A percentile compares a stretch with the other conserved stretches of the same genome.
These are phyloP conservation scores for Solanum phureja DNA, from an alignment of 257 asterid species.

Conservation along the genomic window DNA sequence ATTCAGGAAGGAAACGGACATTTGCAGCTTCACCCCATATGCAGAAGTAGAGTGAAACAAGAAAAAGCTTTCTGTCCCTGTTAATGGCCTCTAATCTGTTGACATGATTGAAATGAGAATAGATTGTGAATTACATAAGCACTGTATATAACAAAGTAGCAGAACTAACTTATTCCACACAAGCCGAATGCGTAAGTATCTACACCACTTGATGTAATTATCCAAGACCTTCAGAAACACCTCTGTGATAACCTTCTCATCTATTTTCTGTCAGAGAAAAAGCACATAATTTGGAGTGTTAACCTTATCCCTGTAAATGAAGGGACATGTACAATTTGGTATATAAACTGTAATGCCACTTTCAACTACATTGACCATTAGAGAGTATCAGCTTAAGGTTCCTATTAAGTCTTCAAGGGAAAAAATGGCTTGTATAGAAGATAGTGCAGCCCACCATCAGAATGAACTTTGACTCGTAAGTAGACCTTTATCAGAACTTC, in stretches of 20 bases:
- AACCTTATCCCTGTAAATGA: background rate
- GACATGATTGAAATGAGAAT: constrained; percentile 10
- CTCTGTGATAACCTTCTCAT: constrained; percentile 76
- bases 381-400: background rate
- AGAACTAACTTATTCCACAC: constrained; percentile 78
- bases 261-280: constrained; percentile 58
- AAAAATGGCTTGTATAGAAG: background rate
- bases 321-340: background rate
- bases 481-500: background rate
- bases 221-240: constrained; percentile 92
- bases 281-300: background rate
- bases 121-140: background rate
- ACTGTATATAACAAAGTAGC: background rate
- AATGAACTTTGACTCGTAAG: background rate
- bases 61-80: constrained; percentile 82
- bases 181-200: constrained; percentile 68
- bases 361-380: background rate
- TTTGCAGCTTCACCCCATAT: constrained; percentile 99
- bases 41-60: constrained; percentile 73
- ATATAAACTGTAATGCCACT: background rate
- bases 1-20: constrained; percentile 93
- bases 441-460: background rate
- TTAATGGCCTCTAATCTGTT: constrained; percentile 86
- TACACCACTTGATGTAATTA: constrained; percentile 97
- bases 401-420: background rate